Conservation (phyloP, 192 early-diverging fungal species). For the Obelidium mucronatum region DNA sequence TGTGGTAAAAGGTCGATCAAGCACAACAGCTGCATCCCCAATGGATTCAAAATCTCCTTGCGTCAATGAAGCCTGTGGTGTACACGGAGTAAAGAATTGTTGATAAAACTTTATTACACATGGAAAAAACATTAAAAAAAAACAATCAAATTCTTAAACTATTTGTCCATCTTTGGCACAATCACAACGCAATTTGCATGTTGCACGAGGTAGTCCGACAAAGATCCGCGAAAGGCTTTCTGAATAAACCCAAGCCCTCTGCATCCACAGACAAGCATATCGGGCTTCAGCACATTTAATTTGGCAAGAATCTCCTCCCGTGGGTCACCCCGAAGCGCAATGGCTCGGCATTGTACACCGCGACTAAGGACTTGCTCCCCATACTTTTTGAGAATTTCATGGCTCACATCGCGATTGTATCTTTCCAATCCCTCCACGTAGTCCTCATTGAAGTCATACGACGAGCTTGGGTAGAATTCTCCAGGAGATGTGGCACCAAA, state of each 20-base stretch:
- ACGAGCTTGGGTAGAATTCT: background rate
- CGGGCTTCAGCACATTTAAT: conserved; percentile 35
- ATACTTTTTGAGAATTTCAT: conserved; percentile 14
- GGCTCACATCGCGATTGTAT: conserved; percentile 19
- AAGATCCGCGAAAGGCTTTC: conserved; percentile 48
- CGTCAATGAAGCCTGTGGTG: too few species aligned
- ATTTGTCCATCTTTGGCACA: conserved; percentile 28
- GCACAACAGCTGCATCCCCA: too few species aligned
- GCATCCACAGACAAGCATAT: conserved; percentile 36
- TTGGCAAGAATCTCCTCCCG: conserved; percentile 49
- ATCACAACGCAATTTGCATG: conserved; percentile 37
- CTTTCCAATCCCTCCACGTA: conserved; percentile 12
- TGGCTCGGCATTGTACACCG: conserved; percentile 37
- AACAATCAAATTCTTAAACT: background rate
- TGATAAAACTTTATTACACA: too few species aligned
- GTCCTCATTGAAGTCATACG: conserved; percentile 22
- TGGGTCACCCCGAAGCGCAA: conserved; percentile 56
- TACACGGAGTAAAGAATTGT: too few species aligned
- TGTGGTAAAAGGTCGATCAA: background rate
- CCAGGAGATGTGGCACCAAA: background rate
- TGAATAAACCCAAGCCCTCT: conserved; percentile 21
- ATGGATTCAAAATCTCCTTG: too few species aligned
- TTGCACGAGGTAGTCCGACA: conserved; percentile 53
- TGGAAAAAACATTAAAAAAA: too few species aligned
- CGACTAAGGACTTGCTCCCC: conserved; percentile 20